phyloP scores from a whole-genome alignment of 768 basidiomycete species.

The Dioszegia crocea region DNA sequence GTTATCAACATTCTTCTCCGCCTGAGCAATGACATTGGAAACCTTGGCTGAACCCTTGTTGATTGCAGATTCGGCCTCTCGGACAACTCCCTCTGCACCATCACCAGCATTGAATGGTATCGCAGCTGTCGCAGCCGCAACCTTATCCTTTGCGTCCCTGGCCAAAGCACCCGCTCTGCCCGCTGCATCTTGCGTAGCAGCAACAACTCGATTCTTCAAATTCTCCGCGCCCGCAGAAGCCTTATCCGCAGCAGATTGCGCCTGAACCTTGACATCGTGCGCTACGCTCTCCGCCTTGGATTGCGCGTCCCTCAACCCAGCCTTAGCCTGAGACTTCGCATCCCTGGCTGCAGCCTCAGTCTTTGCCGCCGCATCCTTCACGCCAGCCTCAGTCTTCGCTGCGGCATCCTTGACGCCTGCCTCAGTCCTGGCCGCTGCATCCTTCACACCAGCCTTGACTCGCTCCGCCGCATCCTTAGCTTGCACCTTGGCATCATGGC shows the following conservation, averaged over 20 bases:
- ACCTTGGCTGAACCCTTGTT: conserved; percentile 9
- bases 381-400: too few relatives aligned
- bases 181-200: conserved; percentile 33
- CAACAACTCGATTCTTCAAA: conserved; percentile 9
- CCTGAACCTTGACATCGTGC: conserved; percentile 29
- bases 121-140: conserved; percentile 18
- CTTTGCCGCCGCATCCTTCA: too few relatives aligned
- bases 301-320: too few relatives aligned
- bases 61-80: conserved; percentile 59
- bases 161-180: conserved; percentile 54
- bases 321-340: too few relatives aligned
- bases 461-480: conserved; percentile 49
- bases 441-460: conserved; percentile 53
- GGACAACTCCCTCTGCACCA: conserved; percentile 65
- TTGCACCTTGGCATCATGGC: not conserved
- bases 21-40: not conserved
- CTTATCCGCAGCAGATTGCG: not conserved
- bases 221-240: not conserved
- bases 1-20: conserved; percentile 13
- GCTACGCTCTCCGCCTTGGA: conserved; percentile 44
- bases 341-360: too few relatives aligned
- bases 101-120: conserved; percentile 54
- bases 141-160: conserved; percentile 32
- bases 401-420: too few relatives aligned
- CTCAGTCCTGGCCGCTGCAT: not conserved